Conservation (phyloP, 1,139 yeast species). For the Kurtzmaniella quercitrusa region DNA sequence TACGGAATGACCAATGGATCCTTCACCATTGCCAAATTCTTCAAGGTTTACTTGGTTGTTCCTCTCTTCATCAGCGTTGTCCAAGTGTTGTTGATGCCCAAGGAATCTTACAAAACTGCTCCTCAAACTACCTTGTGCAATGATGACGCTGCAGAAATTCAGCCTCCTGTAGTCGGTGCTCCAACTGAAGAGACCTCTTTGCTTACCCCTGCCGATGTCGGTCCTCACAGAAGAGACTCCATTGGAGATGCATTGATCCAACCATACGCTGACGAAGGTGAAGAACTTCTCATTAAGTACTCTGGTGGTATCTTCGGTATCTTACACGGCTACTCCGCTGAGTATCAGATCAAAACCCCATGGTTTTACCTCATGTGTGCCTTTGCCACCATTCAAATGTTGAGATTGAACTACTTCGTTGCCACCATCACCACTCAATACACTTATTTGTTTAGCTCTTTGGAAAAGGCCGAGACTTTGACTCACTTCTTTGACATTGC, state of each 20-base stretch:
- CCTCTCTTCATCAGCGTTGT: constrained; percentile 37
- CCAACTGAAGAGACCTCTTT: constrained; percentile 21
- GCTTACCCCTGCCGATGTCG: constrained; percentile 8
- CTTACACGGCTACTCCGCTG: constrained; percentile 41
- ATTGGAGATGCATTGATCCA: constrained; percentile 45
- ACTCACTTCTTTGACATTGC: constrained; percentile 40
- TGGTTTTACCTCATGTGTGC: constrained; percentile 41
- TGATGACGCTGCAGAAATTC: constrained; percentile 17
- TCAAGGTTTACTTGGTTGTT: constrained; percentile 32
- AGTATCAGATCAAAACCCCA: constrained; percentile 34
- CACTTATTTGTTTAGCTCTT: constrained; percentile 31
- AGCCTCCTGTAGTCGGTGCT: constrained; percentile 1
- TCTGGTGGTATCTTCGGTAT: constrained; percentile 42
- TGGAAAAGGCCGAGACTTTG: constrained; percentile 23
- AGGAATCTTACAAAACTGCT: constrained; percentile 36
- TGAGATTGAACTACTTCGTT: constrained; percentile 42
- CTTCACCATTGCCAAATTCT: constrained; percentile 31
- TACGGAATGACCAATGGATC: constrained; percentile 24
- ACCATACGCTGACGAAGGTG: constrained; percentile 41
- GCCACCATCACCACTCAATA: constrained; percentile 45
- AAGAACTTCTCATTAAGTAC: constrained; percentile 26
- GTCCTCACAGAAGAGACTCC: constrained; percentile 31
- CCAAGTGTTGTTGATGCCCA: constrained; percentile 40
- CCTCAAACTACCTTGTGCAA: constrained; percentile 25
- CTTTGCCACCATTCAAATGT: constrained; percentile 40